Percentiles rank a stretch among this genome's conserved stretches.
phyloP scores from a whole-genome alignment of 805 yeast species.

The Metschnikowia amazonensis region DNA sequence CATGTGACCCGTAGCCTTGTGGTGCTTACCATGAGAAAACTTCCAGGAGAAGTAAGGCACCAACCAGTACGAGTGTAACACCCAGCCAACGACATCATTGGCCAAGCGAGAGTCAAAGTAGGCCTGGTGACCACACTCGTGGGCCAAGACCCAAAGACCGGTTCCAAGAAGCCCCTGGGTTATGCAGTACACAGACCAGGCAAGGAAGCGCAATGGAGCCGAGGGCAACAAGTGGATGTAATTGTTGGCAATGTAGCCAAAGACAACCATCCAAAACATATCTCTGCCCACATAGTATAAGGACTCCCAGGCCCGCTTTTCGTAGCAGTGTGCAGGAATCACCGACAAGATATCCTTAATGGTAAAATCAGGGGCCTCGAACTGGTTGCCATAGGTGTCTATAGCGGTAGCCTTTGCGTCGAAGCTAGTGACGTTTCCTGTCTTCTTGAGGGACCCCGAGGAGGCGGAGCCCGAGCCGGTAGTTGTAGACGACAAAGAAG shows the following conservation, averaged over 20 bases:
- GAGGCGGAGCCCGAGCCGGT: slow-evolving; percentile 9
- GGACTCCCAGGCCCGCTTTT: slow-evolving; percentile 53
- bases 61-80: slow-evolving; percentile 69
- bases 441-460: slow-evolving; percentile 21
- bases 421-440: slow-evolving; percentile 44
- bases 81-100: slow-evolving; percentile 81
- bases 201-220: slow-evolving; percentile 42
- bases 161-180: slow-evolving; percentile 65
- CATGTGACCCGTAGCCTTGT: slow-evolving; percentile 83
- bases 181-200: slow-evolving; percentile 56
- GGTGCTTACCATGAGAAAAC: slow-evolving; percentile 79
- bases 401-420: slow-evolving; percentile 39
- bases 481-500: slow-evolving; percentile 13
- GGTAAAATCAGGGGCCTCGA: slow-evolving; percentile 69
- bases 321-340: slow-evolving; percentile 73
- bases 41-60: slow-evolving; percentile 92
- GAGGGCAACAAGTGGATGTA: slow-evolving; percentile 43
- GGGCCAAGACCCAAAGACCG: slow-evolving; percentile 84
- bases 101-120: slow-evolving; percentile 68
- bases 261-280: slow-evolving; percentile 43
- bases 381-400: slow-evolving; percentile 62
- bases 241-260: slow-evolving; percentile 52
- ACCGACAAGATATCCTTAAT: slow-evolving; percentile 70
- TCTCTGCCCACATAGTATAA: slow-evolving; percentile 68
- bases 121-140: slow-evolving; percentile 90